Evolutionary conservation across 1,139 yeast genomes (phyloP).

Genomic region (Entelexis sorbosivorans): DNA sequence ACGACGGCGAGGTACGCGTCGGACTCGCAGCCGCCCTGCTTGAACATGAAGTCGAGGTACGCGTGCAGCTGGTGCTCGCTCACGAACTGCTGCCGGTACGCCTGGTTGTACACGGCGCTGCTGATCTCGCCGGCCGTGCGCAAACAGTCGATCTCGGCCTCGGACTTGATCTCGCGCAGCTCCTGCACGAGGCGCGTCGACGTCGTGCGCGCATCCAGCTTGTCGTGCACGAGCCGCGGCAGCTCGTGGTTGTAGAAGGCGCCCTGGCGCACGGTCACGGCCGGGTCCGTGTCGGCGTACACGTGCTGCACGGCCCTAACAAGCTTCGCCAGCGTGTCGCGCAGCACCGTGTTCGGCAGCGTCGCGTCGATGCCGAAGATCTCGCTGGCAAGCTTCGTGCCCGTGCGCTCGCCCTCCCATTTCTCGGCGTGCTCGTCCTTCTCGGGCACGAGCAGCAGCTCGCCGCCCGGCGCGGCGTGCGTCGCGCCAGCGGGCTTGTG

Average conservation of each 20-base stretch:
- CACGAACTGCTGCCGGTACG: slow-evolving; percentile 48
- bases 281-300: slow-evolving; percentile 27
- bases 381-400: slow-evolving; percentile 68
- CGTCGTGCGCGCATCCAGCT: background rate
- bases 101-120: slow-evolving; percentile 70
- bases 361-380: slow-evolving; percentile 81
- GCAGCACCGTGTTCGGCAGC: slow-evolving; percentile 37
- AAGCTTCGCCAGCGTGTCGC: slow-evolving; percentile 18
- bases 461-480: slow-evolving; percentile 33
- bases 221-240: slow-evolving; percentile 13
- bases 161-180: slow-evolving; percentile 60
- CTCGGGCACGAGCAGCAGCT: slow-evolving; percentile 71
- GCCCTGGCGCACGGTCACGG: slow-evolving; percentile 22
- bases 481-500: slow-evolving; percentile 39
- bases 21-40: slow-evolving; percentile 77
- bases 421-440: slow-evolving; percentile 63
- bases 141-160: slow-evolving; percentile 66
- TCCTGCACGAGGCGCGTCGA: slow-evolving; percentile 37
- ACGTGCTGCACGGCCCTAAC: slow-evolving; percentile 24
- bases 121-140: slow-evolving; percentile 73
- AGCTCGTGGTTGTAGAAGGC: slow-evolving; percentile 22
- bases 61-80: slow-evolving; percentile 72
- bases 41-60: slow-evolving; percentile 72
- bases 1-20: slow-evolving; percentile 93
- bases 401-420: slow-evolving; percentile 94